phyloP scores from a whole-genome alignment of 495 filamentous ascomycete species.

The Trichoderma orchidacearum region DNA sequence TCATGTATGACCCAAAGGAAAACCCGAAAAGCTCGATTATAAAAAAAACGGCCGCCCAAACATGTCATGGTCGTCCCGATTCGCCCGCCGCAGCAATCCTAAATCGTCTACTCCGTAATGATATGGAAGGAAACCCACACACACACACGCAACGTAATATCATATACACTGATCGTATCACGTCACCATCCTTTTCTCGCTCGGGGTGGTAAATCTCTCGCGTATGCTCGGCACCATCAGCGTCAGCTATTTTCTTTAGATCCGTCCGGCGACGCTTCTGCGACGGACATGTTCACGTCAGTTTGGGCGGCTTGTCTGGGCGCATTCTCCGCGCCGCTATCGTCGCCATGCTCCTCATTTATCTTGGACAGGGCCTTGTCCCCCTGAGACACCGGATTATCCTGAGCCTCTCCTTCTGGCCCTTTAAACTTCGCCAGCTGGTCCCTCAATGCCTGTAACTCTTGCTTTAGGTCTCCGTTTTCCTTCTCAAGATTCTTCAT shows the following conservation, averaged over 20 bases:
- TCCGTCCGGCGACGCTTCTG: not conserved
- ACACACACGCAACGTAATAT: not conserved
- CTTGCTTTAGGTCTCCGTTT: constrained; percentile 49
- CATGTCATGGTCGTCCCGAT: not conserved
- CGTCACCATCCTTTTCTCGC: not conserved
- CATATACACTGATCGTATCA: not conserved
- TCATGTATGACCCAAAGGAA: not conserved
- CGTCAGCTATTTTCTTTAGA: not conserved
- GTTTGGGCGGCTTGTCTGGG: too few species aligned
- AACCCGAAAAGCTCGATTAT: too few species aligned
- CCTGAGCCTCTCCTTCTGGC: not conserved
- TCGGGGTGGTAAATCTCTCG: not conserved
- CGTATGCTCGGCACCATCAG: not conserved
- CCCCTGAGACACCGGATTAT: not conserved
- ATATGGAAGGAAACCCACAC: not conserved
- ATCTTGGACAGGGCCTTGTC: not conserved
- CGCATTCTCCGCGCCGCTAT: not conserved
- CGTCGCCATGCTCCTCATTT: not conserved
- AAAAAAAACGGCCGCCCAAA: not conserved
- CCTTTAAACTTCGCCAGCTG: constrained; percentile 24
- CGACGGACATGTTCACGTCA: not conserved
- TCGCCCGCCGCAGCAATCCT: not conserved
- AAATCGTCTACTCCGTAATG: not conserved
- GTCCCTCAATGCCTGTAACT: constrained; percentile 50
- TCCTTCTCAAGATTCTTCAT: constrained; percentile 75